Percentiles rank a stretch among this genome's conserved stretches.
Evolutionary conservation across 164 flowering plant genomes (phyloP).

Genomic region (Tetracentron sinense): DNA sequence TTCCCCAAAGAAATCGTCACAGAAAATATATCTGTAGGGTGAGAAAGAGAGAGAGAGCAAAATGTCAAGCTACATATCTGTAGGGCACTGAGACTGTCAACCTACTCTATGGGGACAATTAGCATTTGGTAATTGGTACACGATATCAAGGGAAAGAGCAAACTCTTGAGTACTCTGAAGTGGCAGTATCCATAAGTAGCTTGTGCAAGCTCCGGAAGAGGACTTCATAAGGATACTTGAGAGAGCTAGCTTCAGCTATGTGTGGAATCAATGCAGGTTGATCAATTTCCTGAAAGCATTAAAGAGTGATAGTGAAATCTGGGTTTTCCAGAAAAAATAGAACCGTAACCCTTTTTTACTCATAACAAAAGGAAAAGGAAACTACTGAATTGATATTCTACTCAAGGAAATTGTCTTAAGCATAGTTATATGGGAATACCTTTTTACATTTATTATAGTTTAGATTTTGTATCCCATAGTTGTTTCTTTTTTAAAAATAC

Average conservation of each 20-base stretch:
- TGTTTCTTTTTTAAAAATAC: too few relatives aligned
- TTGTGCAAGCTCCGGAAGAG: constrained; percentile 97
- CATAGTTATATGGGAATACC: too few relatives aligned
- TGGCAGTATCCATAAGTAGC: constrained; percentile 96
- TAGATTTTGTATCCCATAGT: too few relatives aligned
- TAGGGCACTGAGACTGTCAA: too few relatives aligned
- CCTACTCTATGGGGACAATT: not conserved
- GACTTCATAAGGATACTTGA: constrained; percentile 93
- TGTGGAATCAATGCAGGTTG: constrained; percentile 97
- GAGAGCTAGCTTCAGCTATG: constrained; percentile 95
- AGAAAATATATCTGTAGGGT: constrained; percentile 73
- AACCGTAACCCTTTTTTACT: too few relatives aligned
- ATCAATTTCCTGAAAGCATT: constrained; percentile 72
- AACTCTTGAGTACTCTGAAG: constrained; percentile 73
- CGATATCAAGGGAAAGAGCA: constrained; percentile 17
- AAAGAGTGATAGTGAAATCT: not conserved
- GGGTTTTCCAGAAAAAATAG: too few relatives aligned
- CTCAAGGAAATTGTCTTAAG: too few relatives aligned
- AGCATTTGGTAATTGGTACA: constrained; percentile 6
- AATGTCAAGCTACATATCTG: not conserved
- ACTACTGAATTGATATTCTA: too few relatives aligned
- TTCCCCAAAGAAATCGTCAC: constrained; percentile 95
- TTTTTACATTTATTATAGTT: too few relatives aligned
- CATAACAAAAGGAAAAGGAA: too few relatives aligned
- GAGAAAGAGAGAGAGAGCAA: constrained; percentile 11